These are phyloP conservation scores for Exophiala lecanii-corni DNA, from an alignment of 2,329 filamentous ascomycete genomes.

Conservation along the genomic window DNA sequence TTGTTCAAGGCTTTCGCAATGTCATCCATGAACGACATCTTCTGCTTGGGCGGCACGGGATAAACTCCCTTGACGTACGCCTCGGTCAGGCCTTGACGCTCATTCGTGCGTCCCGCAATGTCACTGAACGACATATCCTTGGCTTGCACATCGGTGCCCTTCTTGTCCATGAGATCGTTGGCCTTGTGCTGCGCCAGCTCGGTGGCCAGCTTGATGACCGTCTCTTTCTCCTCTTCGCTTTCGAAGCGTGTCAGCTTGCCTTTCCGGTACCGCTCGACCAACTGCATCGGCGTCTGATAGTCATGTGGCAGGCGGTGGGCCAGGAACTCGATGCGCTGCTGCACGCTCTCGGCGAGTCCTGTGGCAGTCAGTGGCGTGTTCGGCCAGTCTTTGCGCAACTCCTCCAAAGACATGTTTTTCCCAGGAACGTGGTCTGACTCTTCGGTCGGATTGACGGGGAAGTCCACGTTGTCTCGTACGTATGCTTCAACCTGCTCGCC, in stretches of 20 bases:
- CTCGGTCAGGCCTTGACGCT: constrained; percentile 19
- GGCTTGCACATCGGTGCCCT: constrained; percentile 13
- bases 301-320: constrained; percentile 26
- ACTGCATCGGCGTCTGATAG: constrained; percentile 24
- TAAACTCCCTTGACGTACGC: constrained; percentile 23
- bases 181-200: constrained; percentile 17
- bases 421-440: constrained; percentile 20
- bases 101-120: constrained; percentile 10
- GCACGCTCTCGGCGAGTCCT: constrained; percentile 22
- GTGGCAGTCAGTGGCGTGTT: constrained; percentile 23
- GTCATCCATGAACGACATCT: constrained; percentile 24
- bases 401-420: constrained; percentile 15
- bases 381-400: constrained; percentile 26
- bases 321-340: constrained; percentile 27
- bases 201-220: constrained; percentile 21
- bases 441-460: constrained; percentile 23
- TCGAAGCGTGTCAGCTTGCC: constrained; percentile 25
- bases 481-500: constrained; percentile 12
- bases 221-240: constrained; percentile 23
- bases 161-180: constrained; percentile 18
- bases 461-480: constrained; percentile 20
- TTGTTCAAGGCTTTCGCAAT: constrained; percentile 24
- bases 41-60: constrained; percentile 20
- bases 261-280: constrained; percentile 24
- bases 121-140: constrained; percentile 19